These are phyloP conservation scores for Byssochlamys sp. DNA, from an alignment of 2,329 filamentous ascomycete genomes.

Conservation along the genomic window DNA sequence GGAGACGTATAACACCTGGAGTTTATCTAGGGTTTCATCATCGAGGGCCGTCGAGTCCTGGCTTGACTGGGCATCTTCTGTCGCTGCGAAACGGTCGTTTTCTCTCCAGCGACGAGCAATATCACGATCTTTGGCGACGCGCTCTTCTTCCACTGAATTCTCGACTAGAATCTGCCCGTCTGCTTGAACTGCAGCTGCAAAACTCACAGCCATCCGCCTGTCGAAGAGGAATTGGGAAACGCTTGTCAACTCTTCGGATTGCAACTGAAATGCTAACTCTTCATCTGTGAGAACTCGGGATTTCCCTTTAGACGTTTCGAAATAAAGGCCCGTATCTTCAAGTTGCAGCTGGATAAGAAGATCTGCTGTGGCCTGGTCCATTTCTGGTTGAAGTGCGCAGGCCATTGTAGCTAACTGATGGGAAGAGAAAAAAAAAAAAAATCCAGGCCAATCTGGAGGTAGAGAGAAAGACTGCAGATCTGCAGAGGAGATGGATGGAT, in stretches of 20 bases:
- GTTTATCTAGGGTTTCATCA: background rate
- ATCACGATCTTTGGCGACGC: constrained; percentile 1
- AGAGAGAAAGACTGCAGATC: no score
- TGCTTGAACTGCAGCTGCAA: constrained; percentile 12
- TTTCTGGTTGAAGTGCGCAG: background rate
- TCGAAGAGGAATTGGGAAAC: constrained; percentile 7
- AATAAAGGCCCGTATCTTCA: constrained; percentile 8
- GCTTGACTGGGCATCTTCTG: background rate
- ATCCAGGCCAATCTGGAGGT: no score
- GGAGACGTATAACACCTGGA: background rate
- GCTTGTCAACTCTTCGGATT: constrained; percentile 9
- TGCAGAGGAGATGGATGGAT: no score
- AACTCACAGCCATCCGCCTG: constrained; percentile 15
- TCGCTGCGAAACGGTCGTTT: background rate
- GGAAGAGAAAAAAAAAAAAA: no score
- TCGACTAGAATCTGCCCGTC: constrained; percentile 9
- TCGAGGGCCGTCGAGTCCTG: background rate
- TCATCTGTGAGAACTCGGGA: constrained; percentile 8
- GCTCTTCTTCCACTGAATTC: constrained; percentile 7
- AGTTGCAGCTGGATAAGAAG: constrained; percentile 12
- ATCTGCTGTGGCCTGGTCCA: constrained; percentile 9
- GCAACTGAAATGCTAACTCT: constrained; percentile 9
- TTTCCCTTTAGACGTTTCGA: constrained; percentile 8
- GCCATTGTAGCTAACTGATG: no score
- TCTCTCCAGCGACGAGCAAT: background rate